Evolutionary conservation across 331 rosid species (phyloP).

Genomic region (Prunus yedoensis): DNA sequence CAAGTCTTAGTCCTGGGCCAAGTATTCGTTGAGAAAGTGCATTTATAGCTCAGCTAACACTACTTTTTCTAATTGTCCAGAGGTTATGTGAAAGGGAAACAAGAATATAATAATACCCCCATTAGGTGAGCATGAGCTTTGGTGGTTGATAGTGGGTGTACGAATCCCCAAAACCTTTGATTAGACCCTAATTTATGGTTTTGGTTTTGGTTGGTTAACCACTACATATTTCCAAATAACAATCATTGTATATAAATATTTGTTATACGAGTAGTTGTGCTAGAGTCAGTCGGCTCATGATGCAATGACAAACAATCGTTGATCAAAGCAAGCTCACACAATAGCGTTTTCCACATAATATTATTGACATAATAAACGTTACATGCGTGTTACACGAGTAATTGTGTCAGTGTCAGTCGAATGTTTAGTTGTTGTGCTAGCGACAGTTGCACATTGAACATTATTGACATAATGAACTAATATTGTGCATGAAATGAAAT

Average conservation of each 20-base stretch:
- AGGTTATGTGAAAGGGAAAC: background rate
- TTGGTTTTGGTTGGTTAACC: conserved; percentile 28
- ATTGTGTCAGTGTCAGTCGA: fast-evolving
- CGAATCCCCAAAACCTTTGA: background rate
- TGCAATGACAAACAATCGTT: background rate
- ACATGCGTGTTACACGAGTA: too few species aligned
- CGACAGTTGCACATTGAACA: too few species aligned
- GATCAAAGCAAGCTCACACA: too few species aligned
- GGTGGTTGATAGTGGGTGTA: conserved; percentile 24
- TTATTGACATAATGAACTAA: background rate
- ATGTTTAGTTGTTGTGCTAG: too few species aligned
- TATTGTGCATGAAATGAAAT: background rate
- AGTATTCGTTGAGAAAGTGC: background rate
- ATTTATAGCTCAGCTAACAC: background rate
- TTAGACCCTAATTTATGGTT: background rate
- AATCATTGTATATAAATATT: background rate
- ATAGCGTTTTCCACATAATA: too few species aligned
- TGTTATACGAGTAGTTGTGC: too few species aligned
- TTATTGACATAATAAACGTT: too few species aligned
- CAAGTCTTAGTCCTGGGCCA: too few species aligned
- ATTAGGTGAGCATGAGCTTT: conserved; percentile 24
- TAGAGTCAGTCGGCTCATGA: too few species aligned
- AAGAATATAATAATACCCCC: background rate
- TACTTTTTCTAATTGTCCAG: background rate
- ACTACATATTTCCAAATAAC: conserved; percentile 5